A percentile compares a stretch with the other conserved stretches of the same genome.
These are phyloP conservation scores for Cystobasidium ongulense DNA, from an alignment of 768 basidiomycete genomes.

Conservation along the genomic window DNA sequence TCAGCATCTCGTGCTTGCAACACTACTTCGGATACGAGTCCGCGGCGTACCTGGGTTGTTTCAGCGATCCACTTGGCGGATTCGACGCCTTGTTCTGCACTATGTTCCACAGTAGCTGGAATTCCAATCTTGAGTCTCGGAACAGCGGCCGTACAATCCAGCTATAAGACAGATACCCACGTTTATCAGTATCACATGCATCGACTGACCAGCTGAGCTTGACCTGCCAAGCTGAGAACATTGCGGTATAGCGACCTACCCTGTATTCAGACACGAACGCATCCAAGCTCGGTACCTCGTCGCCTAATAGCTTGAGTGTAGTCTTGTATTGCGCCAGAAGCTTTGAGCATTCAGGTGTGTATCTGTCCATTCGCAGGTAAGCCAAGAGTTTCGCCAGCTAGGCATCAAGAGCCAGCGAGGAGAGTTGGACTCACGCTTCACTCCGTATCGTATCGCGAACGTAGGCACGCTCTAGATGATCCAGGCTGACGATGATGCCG, in stretches of 20 bases:
- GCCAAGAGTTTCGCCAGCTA: not conserved
- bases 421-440: slow-evolving; percentile 61
- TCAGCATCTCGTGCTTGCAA: slow-evolving; percentile 3
- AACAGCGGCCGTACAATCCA: slow-evolving; percentile 86
- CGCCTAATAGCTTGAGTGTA: slow-evolving; percentile 87
- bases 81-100: slow-evolving; percentile 81
- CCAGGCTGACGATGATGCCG: slow-evolving; percentile 79
- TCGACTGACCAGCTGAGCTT: not conserved
- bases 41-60: slow-evolving; percentile 70
- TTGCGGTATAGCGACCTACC: slow-evolving; percentile 47
- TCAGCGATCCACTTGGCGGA: slow-evolving; percentile 96
- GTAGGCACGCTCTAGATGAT: slow-evolving; percentile 92
- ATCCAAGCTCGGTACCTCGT: slow-evolving; percentile 74
- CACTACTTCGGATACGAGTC: not conserved
- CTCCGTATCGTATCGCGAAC: slow-evolving; percentile 85
- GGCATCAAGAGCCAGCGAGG: not conserved
- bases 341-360: slow-evolving; percentile 88
- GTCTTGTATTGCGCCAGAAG: slow-evolving; percentile 96
- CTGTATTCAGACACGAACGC: slow-evolving; percentile 82
- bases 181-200: no score
- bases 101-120: slow-evolving; percentile 92
- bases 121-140: slow-evolving; percentile 86
- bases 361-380: slow-evolving; percentile 55
- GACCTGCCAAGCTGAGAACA: not conserved
- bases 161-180: slow-evolving; percentile 49